phyloP scores from a whole-genome alignment of 192 early-diverging fungal species.

The Podila epigama region DNA sequence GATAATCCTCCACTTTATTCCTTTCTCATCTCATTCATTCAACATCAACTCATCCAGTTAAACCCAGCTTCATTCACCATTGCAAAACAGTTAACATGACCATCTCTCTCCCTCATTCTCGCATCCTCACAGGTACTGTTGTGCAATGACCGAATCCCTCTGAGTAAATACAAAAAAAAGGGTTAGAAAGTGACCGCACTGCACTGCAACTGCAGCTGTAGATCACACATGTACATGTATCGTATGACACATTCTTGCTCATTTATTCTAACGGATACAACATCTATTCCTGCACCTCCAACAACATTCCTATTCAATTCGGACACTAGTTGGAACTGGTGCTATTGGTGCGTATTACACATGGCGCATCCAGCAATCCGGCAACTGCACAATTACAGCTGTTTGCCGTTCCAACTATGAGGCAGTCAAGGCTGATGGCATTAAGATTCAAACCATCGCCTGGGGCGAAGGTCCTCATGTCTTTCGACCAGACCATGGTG shows the following conservation, averaged over 20 bases:
- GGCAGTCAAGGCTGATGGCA: constrained; percentile 57
- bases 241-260: not conserved
- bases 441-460: constrained; percentile 60
- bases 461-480: constrained; percentile 60
- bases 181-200: no score
- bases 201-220: no score
- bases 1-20: not conserved
- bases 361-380: constrained; percentile 66
- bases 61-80: not conserved
- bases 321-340: constrained; percentile 67
- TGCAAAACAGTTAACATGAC: not conserved
- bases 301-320: not conserved
- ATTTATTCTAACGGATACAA: not conserved
- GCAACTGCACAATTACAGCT: constrained; percentile 55
- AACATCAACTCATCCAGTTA: not conserved
- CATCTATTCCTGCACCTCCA: not conserved
- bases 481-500: constrained; percentile 62
- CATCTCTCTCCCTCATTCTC: constrained; percentile 8
- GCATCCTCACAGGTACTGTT: constrained; percentile 41
- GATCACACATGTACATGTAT: no score
- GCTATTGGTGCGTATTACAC: constrained; percentile 72
- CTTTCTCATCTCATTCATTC: constrained; percentile 3
- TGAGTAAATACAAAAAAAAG: no score
- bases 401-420: constrained; percentile 78
- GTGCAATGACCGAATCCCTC: not conserved